Evolutionary conservation across 164 flowering plant species (phyloP), one percentile per base, ranked within the genome.

Genomic region (Macadamia integrifolia): DNA sequence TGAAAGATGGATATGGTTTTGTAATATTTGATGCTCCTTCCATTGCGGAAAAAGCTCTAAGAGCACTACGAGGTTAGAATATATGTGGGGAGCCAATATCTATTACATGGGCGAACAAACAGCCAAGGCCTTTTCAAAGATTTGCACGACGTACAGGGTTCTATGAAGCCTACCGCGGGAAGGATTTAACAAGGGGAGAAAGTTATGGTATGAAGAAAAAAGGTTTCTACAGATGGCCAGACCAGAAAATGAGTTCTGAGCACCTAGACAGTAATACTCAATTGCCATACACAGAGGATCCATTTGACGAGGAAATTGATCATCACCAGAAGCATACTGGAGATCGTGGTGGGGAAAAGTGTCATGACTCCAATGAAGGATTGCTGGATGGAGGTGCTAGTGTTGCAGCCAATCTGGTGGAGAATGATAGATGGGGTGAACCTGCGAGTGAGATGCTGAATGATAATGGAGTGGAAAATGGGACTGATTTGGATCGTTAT

Each of bases 1-100:
- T 80, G 23, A 83, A 82, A 74, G 87, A 77, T 69, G 81, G 83
- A 57, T 85, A 79, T 79, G 87, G 84, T 1, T 86, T 86, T 75
- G 86, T 71, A 46, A 74, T 79, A 1, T 86, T 77, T 69, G 82
- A 78, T 10, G 66, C 71, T 62, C 75, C 82, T 66, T 71, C 70
- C 9, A 69, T 82, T 75, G 87, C 87, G 10, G 83, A 80, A 65
- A 79, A 69, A 66, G 87, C 89, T 65, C 55, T 80, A 60, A 78
- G 69, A 75, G 77, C 83, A 58, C 64, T 86, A 3, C 72, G 78
- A 43, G 82, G 86, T 13, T 76, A 68, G 71, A 71, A 68, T 40
- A 79, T 84, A 1, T 80, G 83, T 71, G 85, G 87, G 55, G 75
- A 79, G 70, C 72, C 71, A 53, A 69, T 84, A 62, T 74, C 75